Conservation (phyloP, 306 rosid species). For the Astragalus membranaceus region DNA sequence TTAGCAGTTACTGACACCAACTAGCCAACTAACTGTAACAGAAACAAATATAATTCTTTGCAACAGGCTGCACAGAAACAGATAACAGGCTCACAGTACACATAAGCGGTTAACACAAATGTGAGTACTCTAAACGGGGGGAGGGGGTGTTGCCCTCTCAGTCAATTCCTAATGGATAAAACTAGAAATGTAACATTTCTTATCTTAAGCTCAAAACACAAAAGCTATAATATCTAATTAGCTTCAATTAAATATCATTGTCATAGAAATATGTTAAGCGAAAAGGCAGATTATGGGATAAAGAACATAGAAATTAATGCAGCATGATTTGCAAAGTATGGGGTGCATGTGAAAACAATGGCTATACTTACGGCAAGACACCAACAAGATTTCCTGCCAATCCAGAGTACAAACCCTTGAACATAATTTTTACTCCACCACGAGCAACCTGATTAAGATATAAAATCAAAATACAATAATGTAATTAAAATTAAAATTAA, state of each 20-base stretch:
- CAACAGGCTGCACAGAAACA: neutral
- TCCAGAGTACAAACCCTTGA: slow-evolving; percentile 91
- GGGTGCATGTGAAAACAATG: neutral
- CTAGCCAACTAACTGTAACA: neutral
- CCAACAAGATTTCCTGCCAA: slow-evolving; percentile 87
- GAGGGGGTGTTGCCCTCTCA: neutral
- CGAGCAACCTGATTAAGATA: slow-evolving; percentile 58
- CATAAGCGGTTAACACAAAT: neutral
- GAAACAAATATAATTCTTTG: neutral
- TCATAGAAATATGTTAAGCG: neutral
- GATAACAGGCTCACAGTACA: neutral
- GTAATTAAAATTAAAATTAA: neutral
- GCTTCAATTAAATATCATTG: neutral
- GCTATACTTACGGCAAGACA: slow-evolving; percentile 83
- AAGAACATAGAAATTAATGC: neutral
- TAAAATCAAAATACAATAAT: neutral
- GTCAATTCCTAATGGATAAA: slow-evolving; percentile 16
- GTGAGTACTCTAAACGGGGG: neutral
- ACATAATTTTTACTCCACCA: slow-evolving; percentile 67
- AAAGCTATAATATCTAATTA: neutral
- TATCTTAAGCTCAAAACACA: neutral
- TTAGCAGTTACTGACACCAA: neutral
- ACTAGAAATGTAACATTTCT: neutral
- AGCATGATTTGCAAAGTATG: neutral
- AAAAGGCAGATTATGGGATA: neutral